Evolutionary conservation across 148 eudicot species (phyloP).

Genomic region (Beta vulgaris): DNA sequence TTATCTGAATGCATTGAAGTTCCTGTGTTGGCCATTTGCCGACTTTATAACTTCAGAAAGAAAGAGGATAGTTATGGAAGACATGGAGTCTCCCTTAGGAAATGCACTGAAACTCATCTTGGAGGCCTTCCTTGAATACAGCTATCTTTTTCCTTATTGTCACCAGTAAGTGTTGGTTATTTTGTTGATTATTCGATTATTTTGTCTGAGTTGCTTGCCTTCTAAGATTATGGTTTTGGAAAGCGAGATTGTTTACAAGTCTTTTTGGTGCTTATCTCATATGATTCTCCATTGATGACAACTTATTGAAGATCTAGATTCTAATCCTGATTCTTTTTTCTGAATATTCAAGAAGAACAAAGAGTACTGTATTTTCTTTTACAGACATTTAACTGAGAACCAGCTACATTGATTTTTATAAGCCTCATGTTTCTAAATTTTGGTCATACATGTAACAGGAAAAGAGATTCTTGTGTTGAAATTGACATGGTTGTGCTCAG

Average conservation of each 20-base stretch:
- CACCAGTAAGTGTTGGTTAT: conserved; percentile 43
- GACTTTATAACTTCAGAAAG: conserved; percentile 53
- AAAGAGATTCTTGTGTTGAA: conserved; percentile 42
- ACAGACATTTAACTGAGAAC: no score
- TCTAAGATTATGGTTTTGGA: neutral
- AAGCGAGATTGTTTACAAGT: neutral
- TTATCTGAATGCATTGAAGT: conserved; percentile 64
- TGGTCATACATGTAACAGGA: conserved; percentile 30
- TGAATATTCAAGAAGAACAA: neutral
- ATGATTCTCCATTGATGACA: neutral
- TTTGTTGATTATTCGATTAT: neutral
- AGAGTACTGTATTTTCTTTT: neutral
- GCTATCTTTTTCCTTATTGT: conserved; percentile 36
- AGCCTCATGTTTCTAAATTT: neutral
- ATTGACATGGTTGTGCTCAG: conserved; percentile 37
- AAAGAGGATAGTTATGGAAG: conserved; percentile 48
- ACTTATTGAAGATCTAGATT: neutral
- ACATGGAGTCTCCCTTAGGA: conserved; percentile 28
- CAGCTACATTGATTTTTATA: neutral
- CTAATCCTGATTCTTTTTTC: neutral
- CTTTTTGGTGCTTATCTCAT: neutral
- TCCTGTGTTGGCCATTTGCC: conserved; percentile 71
- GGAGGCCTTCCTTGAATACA: conserved; percentile 50
- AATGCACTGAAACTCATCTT: conserved; percentile 35
- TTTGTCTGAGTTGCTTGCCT: conserved; percentile 7